Percentiles rank a stretch among this genome's conserved stretches.
These are phyloP conservation scores for Chimonanthus salicifolius DNA, from an alignment of 164 flowering plant species.

Conservation along the genomic window DNA sequence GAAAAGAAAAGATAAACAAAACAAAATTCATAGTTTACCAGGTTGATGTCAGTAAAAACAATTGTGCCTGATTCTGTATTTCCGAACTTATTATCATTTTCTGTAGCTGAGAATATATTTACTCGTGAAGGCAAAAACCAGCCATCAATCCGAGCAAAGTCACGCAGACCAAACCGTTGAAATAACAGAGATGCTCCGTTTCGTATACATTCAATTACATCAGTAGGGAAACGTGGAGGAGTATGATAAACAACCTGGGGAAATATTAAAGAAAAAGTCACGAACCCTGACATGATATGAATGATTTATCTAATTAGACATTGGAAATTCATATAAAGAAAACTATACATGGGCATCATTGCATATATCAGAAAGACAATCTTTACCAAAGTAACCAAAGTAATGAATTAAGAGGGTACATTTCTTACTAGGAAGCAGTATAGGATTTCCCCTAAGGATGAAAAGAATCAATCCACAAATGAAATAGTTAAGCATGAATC, in stretches of 20 bases:
- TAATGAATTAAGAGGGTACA: too few relatives aligned
- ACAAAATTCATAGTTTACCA: constrained; percentile 37
- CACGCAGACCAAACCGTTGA: constrained; percentile 60
- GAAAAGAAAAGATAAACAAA: background rate
- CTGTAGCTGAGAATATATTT: constrained; percentile 19
- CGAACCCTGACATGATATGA: background rate
- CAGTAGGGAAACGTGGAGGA: constrained; percentile 78
- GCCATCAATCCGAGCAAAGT: constrained; percentile 96
- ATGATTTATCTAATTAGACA: background rate
- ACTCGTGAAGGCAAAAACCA: constrained; percentile 71
- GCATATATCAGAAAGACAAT: background rate
- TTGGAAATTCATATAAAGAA: background rate
- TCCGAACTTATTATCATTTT: constrained; percentile 35
- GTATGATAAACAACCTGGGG: constrained; percentile 85
- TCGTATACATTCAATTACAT: constrained; percentile 55
- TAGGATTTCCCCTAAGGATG: too few relatives aligned
- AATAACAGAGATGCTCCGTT: constrained; percentile 70
- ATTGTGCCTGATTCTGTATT: constrained; percentile 50
- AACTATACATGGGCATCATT: background rate
- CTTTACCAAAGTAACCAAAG: too few relatives aligned
- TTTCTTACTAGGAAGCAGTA: too few relatives aligned
- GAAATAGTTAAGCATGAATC: too few relatives aligned
- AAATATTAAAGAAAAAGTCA: background rate
- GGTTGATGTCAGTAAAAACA: constrained; percentile 77
- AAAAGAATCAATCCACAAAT: too few relatives aligned